Percentiles rank a stretch among this genome's conserved stretches.
Conservation (phyloP, 352 stramenopile genomes). For the Globisporangium megalacanthum region DNA sequence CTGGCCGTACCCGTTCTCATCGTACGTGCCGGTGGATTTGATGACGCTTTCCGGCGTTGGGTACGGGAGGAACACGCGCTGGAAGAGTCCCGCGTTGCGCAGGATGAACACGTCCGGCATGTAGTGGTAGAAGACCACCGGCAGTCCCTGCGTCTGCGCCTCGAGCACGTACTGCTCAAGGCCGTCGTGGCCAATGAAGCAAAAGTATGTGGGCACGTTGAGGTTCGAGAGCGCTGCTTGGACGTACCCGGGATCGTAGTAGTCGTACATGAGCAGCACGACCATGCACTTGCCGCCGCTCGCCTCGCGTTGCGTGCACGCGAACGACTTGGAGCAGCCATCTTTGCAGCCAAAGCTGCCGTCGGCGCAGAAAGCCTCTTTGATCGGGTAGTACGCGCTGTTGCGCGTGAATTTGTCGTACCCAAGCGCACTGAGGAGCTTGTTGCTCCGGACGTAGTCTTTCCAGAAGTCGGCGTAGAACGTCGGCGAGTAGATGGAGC, state of each 20-base stretch:
- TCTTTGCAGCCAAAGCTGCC: conserved; percentile 36
- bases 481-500: conserved; percentile 7
- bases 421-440: conserved; percentile 26
- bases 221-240: conserved; percentile 41
- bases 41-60: conserved; percentile 23
- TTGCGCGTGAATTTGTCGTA: conserved; percentile 21
- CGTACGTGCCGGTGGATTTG: conserved; percentile 27
- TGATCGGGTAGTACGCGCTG: conserved; percentile 25
- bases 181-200: conserved; percentile 41
- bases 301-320: conserved; percentile 33
- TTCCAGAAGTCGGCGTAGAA: conserved; percentile 47
- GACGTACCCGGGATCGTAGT: conserved; percentile 39
- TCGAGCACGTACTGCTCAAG: conserved; percentile 30
- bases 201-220: conserved; percentile 55
- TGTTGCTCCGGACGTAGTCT: conserved; percentile 32
- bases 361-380: conserved; percentile 22
- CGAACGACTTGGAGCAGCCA: conserved; percentile 32
- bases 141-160: conserved; percentile 11
- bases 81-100: conserved; percentile 24
- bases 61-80: conserved; percentile 39
- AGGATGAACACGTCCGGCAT: conserved; percentile 47
- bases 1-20: conserved; percentile 41
- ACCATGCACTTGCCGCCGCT: conserved; percentile 34
- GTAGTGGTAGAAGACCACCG: conserved; percentile 52
- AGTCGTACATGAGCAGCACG: conserved; percentile 37